Evolutionary conservation across 1,284 basidiomycete genomes (phyloP), one percentile per base, ranked within the genome.

Genomic region (Butyriboletus appendiculatus): DNA sequence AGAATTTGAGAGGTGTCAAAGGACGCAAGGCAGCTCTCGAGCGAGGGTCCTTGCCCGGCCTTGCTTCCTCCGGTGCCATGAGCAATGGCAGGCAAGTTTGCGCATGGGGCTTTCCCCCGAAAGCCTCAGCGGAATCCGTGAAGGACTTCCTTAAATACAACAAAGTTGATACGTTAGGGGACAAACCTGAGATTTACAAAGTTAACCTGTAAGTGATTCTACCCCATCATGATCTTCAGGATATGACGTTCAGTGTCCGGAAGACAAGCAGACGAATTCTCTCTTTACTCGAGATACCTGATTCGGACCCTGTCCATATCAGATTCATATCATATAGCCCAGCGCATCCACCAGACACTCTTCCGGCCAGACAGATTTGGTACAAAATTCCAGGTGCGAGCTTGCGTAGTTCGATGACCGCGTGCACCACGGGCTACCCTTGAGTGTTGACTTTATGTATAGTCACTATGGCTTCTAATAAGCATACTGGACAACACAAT

Each of bases 301-400:
- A 74, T 90, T 32, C 81, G 81, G 28, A 66, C 85, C 45, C 64
- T 69, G 3, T 82, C 81, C 0, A 68, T 76, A 18, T 77, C 85
- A 9, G 86, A 90, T 63, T 89, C 89, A 1, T 81, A 88, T 61
- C 79, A 81, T 46, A 70, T 90, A 34, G 85, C 84, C 22, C 81
- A 85, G 45, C 69, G 74, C 37, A 57, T 88, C 45, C 86, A 92
- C 66, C 80, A 84, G 75, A 84, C 79, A 4, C 72, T 73, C 38
- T 81, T 73, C 62, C 62, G 71, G 14, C 73, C 74, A 70, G 47
- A 64, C 62, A 35, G 61, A 64, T 63, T 74, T 71, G 45, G 57
- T 24, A 69, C 71, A 49, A 76, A 73, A 55, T 81, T 79, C 62
- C 65, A 70, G 40, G 64, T 89, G 57, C 77, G 75, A 49, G 87